These are phyloP conservation scores for Talaromyces rugulosus DNA, from an alignment of 2,329 filamentous ascomycete genomes.

Conservation along the genomic window DNA sequence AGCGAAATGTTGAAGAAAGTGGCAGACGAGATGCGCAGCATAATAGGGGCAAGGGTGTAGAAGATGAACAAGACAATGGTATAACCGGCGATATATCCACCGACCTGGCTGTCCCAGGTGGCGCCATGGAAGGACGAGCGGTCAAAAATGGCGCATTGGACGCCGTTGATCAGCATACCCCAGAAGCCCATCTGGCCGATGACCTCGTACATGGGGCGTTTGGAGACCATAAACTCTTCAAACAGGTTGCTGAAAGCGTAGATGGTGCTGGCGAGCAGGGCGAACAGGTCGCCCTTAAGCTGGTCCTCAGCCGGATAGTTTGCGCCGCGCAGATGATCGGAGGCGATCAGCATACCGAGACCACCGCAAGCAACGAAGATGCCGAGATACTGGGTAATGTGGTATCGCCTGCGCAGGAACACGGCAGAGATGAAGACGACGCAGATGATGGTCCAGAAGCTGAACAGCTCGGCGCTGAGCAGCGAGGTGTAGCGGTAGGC, in stretches of 20 bases:
- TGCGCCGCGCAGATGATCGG: slow-evolving; percentile 73
- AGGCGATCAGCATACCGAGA: slow-evolving; percentile 79
- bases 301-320: slow-evolving; percentile 57
- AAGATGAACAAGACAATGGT: slow-evolving; percentile 79
- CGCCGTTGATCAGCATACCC: slow-evolving; percentile 85
- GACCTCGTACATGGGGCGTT: slow-evolving; percentile 85
- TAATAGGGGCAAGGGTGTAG: slow-evolving; percentile 79
- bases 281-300: slow-evolving; percentile 90
- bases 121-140: slow-evolving; percentile 64
- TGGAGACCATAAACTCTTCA: slow-evolving; percentile 90
- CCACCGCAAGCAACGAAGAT: slow-evolving; percentile 90
- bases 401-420: slow-evolving; percentile 84
- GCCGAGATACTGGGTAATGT: slow-evolving; percentile 74
- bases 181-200: slow-evolving; percentile 86
- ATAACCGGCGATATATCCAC: slow-evolving; percentile 81
- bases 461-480: slow-evolving; percentile 88
- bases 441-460: slow-evolving; percentile 96
- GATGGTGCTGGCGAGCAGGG: slow-evolving; percentile 78
- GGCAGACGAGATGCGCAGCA: slow-evolving; percentile 83
- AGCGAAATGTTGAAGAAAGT: slow-evolving; percentile 97
- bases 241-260: slow-evolving; percentile 89
- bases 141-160: slow-evolving; percentile 89
- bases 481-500: slow-evolving; percentile 92
- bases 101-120: slow-evolving; percentile 64
- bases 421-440: slow-evolving; percentile 82